Evolutionary conservation across 1,284 basidiomycete genomes (phyloP), one percentile per base, ranked within the genome.

Genomic region (Rhizoctonia solani): DNA sequence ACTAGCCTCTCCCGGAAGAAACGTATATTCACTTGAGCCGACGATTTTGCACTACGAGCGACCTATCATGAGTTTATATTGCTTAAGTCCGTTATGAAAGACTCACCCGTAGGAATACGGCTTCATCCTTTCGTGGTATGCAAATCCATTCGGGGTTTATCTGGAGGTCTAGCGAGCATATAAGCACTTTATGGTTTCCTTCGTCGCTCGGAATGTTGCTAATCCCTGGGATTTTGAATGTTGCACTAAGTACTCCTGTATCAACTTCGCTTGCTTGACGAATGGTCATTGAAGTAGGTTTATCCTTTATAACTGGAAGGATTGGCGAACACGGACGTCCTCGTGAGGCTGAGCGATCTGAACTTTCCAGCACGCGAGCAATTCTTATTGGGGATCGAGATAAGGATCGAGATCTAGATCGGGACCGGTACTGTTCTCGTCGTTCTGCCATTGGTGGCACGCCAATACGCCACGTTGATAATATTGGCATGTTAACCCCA

Each of bases 1-100:
- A 49, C 70, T 70, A 4, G 71, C 68, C 8, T 54, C 65, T n/a
- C 73, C 74, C 4, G 72, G 66, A 11, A 74, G 69, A 4, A 74
- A 54, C 3, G 71, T 65, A 19, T 70, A 56, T 42, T 71, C 71
- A n/a, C 47, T 55, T 2, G 69, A 66, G 55, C 73, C 74, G 21
- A 69, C 70, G 49, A 72, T 54, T 39, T 68, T 66, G 49, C 67
- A 72, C 71, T 73, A 27, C 21, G 42, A n/a, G 29, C 27, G 3
- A 30, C 2, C 4, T 27, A 42, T 25, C n/a, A 2, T 13, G 0
- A n/a, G 23, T 44, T n/a, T 23, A 13, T 3, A 14, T 6, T 50
- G 11, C 14, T 16, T 23, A 4, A 19, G 8, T 30, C 30, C 34
- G 9, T 23, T n/a, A 19, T 50, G 9, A 14, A 32, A 34, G 27